Percentiles rank a stretch among this genome's conserved stretches.
These are phyloP conservation scores for Inga laurina DNA, from an alignment of 306 rosid genomes.

Conservation along the genomic window DNA sequence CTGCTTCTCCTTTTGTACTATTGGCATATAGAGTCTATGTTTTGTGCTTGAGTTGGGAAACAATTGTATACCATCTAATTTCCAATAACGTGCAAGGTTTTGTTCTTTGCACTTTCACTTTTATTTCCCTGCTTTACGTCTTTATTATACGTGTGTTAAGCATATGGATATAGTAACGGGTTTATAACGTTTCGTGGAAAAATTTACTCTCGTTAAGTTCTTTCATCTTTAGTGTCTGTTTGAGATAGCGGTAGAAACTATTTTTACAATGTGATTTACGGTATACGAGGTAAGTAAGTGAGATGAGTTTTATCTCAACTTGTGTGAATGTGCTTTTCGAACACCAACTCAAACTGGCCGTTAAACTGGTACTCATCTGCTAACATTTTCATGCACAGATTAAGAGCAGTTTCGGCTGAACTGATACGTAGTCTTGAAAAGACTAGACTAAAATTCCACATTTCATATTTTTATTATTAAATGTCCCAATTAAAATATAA, in stretches of 20 bases:
- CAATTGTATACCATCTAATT: not conserved
- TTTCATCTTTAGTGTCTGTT: too few species aligned
- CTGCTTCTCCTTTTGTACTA: not conserved
- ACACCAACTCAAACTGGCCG: too few species aligned
- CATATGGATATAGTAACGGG: not conserved
- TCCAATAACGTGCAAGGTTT: conserved; percentile 1
- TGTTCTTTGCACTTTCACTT: not conserved
- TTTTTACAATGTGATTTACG: too few species aligned
- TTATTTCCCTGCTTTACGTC: not conserved
- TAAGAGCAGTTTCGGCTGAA: not conserved
- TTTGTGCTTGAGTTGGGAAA: not conserved
- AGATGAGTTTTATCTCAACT: too few species aligned
- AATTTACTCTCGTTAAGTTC: not conserved
- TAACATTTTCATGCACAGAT: not conserved
- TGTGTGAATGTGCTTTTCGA: too few species aligned
- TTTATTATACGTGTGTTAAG: not conserved
- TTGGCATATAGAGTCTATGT: not conserved
- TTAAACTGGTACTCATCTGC: not conserved
- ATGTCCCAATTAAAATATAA: not conserved
- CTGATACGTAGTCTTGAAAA: not conserved
- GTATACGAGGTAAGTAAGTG: too few species aligned
- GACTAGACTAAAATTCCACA: not conserved
- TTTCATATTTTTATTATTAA: not conserved
- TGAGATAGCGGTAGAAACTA: too few species aligned
- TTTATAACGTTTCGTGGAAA: not conserved